Conservation (phyloP, 495 filamentous ascomycete genomes). For the Lepidopterella palustris region DNA sequence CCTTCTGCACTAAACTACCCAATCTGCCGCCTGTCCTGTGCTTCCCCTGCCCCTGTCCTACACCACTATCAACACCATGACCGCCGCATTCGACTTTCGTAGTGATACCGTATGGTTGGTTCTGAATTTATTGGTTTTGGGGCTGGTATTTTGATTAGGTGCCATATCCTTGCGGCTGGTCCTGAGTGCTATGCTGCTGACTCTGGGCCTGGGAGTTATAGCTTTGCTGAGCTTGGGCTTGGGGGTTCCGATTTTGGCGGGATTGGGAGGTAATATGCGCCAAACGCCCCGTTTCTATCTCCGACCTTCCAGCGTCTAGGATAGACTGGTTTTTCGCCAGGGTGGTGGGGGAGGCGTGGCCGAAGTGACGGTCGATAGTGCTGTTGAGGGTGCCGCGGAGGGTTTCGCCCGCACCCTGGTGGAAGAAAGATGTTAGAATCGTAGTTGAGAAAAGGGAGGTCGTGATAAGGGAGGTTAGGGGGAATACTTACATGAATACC, state of each 20-base stretch:
- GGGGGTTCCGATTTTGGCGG: too few species aligned
- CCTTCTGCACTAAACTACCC: slow-evolving; percentile 16
- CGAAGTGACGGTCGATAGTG: slow-evolving; percentile 16
- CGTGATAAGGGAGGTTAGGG: not conserved
- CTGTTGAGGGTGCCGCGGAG: slow-evolving; percentile 24
- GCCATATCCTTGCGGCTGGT: too few species aligned
- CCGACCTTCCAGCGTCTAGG: slow-evolving; percentile 14
- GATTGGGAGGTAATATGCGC: slow-evolving; percentile 5
- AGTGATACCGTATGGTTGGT: too few species aligned
- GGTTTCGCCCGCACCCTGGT: slow-evolving; percentile 24
- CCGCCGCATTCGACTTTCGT: not conserved
- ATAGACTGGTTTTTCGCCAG: slow-evolving; percentile 14
- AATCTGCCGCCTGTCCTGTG: slow-evolving; percentile 8
- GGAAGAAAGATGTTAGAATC: not conserved
- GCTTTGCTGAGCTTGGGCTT: too few species aligned
- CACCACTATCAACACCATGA: not conserved
- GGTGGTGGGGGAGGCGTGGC: not conserved
- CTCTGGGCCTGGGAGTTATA: too few species aligned
- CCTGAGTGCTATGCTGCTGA: too few species aligned
- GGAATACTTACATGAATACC: slow-evolving; percentile 24
- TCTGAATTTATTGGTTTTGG: too few species aligned
- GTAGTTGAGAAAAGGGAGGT: not conserved
- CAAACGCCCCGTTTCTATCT: slow-evolving; percentile 21
- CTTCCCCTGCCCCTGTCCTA: not conserved
- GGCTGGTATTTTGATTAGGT: too few species aligned